Evolutionary conservation across 1,139 yeast genomes (phyloP), one percentile per base, ranked within the genome.

Genomic region (Sugiyamaella paludigena): DNA sequence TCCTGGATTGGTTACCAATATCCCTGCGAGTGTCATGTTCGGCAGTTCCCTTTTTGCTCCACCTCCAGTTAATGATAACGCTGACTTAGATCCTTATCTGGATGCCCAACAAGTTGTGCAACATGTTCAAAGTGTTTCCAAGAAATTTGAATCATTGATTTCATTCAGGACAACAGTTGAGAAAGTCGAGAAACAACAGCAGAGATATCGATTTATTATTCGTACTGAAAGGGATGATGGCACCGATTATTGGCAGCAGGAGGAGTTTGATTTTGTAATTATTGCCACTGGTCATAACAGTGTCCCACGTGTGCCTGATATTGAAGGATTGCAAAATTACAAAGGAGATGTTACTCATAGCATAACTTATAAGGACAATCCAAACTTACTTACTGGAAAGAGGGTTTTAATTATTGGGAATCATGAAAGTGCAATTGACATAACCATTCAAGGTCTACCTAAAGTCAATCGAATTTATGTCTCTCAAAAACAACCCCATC

Each of bases 361-460:
- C 5, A 13, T 12, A 3, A 16, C 30, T 15, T 12, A 28, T 40
- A 19, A 19, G 5, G 16, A 13, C 6, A 40, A 32, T 12, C n/a
- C 40, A 40, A 30, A 35, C 15, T n/a, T 35, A 6, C 19, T 35
- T 35, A 5, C 15, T n/a, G 19, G 38, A 19, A 68, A 75, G 51
- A 72, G 66, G 29, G 77, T 81, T 24, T 64, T 83, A 33, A 75
- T 83, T 11, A 74, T 83, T 3, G 87, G 87, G 1, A 78, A 78
- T 55, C 79, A 82, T 0, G 80, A 84, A 10, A 79, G 84, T 3
- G 87, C 83, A 1, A 70, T 75, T 9, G 87, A 83, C 58, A 69
- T 81, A 45, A 74, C 81, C 1, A 73, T 71, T 51, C 24, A 19
- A 5, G 5, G 24, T 19, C 5, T 19, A 5, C 24, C 24, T 19